phyloP scores from a whole-genome alignment of 345 rosid species.

The Eucalyptus lansdowneana region DNA sequence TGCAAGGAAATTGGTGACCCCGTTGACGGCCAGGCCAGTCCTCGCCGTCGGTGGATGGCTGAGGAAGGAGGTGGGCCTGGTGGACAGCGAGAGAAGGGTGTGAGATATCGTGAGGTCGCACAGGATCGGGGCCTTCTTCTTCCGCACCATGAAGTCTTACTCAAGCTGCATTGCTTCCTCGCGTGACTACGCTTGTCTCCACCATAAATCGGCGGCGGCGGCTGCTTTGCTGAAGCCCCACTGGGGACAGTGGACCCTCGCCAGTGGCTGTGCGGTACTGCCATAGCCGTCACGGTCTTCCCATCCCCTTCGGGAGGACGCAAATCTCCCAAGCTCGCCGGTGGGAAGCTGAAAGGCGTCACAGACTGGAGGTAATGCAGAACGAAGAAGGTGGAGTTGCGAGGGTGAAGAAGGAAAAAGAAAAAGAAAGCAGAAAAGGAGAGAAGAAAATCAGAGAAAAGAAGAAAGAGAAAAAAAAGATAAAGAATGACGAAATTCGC shows the following conservation, averaged over 20 bases:
- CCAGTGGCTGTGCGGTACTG: neutral
- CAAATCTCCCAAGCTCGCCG: neutral
- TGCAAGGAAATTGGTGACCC: neutral
- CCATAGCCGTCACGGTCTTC: neutral
- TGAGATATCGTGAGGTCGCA: neutral
- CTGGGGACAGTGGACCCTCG: neutral
- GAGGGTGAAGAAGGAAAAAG: neutral
- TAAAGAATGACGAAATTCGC: neutral
- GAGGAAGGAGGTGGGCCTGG: neutral
- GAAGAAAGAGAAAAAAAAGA: neutral
- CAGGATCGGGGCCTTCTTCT: neutral
- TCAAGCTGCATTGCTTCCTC: neutral
- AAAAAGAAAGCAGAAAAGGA: fast-evolving
- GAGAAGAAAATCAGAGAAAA: neutral
- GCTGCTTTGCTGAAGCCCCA: neutral
- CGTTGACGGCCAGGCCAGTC: neutral
- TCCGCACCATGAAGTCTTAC: neutral
- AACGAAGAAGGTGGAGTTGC: neutral
- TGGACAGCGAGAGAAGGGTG: neutral
- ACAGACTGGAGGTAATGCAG: fast-evolving
- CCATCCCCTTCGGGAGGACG: neutral
- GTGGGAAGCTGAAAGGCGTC: neutral
- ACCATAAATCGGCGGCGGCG: neutral
- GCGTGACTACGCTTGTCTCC: neutral
- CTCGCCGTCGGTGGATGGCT: neutral